These are phyloP conservation scores for Aspergillus brasiliensis DNA, from an alignment of 2,329 filamentous ascomycete species.

Conservation along the genomic window DNA sequence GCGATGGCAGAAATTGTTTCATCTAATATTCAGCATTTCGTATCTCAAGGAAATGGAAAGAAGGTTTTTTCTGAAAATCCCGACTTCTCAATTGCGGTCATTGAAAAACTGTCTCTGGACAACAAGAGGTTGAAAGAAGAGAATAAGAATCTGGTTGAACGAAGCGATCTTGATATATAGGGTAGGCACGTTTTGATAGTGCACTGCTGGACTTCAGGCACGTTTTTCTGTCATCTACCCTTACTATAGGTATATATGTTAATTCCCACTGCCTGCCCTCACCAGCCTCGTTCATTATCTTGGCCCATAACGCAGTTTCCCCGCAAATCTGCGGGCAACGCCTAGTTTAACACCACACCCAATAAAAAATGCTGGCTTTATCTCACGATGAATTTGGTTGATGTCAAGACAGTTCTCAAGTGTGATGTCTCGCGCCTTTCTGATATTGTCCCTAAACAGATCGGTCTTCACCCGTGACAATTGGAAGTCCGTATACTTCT, in stretches of 20 bases:
- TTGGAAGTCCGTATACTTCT: too few relatives aligned
- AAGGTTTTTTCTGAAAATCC: neutral
- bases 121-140: neutral
- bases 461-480: conserved; percentile 29
- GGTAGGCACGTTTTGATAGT: neutral
- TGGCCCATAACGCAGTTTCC: conserved; percentile 8
- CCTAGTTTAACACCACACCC: conserved; percentile 19
- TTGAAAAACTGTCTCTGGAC: neutral
- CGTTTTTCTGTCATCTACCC: neutral
- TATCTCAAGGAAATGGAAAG: neutral
- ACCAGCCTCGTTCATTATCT: neutral
- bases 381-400: conserved; percentile 13
- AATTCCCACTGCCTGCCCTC: neutral
- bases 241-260: neutral
- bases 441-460: conserved; percentile 21
- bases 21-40: neutral
- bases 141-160: neutral
- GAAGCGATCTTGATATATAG: neutral
- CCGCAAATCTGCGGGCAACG: conserved; percentile 11
- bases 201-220: neutral
- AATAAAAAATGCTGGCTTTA: conserved; percentile 18
- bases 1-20: neutral
- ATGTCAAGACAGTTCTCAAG: conserved; percentile 19
- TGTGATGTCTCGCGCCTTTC: conserved; percentile 18
- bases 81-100: neutral